A percentile compares a stretch with the other conserved stretches of the same genome.
Conservation (phyloP, 768 basidiomycete species). For the Dentipellis sp. region DNA sequence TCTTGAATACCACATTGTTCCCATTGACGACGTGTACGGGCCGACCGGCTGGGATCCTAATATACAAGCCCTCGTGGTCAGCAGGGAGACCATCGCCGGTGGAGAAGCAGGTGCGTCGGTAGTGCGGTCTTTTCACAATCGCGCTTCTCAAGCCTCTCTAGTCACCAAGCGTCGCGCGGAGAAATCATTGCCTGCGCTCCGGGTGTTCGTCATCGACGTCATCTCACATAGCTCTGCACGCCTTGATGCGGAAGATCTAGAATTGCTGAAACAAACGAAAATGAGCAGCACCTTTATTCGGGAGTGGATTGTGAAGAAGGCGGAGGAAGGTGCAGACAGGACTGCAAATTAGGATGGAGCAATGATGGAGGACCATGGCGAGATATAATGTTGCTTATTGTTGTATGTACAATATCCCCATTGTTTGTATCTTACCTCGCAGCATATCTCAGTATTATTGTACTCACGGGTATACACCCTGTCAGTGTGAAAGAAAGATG, state of each 20-base stretch:
- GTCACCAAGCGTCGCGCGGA: conserved; percentile 56
- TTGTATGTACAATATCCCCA: too few species aligned
- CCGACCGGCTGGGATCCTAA: conserved; percentile 84
- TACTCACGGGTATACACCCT: too few species aligned
- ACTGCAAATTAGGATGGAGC: too few species aligned
- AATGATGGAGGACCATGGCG: too few species aligned
- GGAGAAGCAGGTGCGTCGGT: conserved; percentile 48
- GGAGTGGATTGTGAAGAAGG: conserved; percentile 61
- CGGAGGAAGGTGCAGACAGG: too few species aligned
- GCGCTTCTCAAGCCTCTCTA: conserved; percentile 19
- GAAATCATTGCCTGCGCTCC: conserved; percentile 47
- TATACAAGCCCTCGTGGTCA: conserved; percentile 89
- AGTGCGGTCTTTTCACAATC: background rate
- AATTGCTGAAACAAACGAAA: conserved; percentile 68
- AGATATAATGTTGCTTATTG: too few species aligned
- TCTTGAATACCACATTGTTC: conserved; percentile 57
- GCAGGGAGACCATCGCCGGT: conserved; percentile 77
- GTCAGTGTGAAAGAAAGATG: too few species aligned
- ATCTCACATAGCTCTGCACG: conserved; percentile 60
- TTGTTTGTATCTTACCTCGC: too few species aligned
- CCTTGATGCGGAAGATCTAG: conserved; percentile 57
- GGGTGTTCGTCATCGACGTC: conserved; percentile 79
- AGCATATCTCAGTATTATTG: too few species aligned
- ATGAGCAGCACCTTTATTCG: conserved; percentile 94
- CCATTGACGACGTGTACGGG: conserved; percentile 81